Conservation (phyloP, 1,139 yeast species). For the Meyerozyma smithsonii region DNA sequence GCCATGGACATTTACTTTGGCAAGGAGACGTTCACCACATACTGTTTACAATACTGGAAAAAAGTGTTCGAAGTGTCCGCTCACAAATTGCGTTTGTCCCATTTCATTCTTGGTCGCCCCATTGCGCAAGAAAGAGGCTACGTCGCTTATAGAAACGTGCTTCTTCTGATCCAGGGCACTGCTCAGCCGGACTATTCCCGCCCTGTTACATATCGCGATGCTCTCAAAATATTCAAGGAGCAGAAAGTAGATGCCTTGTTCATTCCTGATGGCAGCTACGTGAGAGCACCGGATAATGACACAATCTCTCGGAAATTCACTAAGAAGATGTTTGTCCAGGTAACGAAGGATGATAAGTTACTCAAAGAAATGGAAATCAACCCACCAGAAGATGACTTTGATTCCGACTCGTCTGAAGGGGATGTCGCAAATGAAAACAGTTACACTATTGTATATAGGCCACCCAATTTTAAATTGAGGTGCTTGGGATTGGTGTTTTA, state of each 20-base stretch:
- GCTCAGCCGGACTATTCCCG: slow-evolving; percentile 53
- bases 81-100: slow-evolving; percentile 62
- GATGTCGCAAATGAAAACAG: slow-evolving; percentile 45
- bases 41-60: slow-evolving; percentile 55
- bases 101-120: slow-evolving; percentile 70
- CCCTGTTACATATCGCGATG: slow-evolving; percentile 53
- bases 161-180: slow-evolving; percentile 33
- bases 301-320: slow-evolving; percentile 62
- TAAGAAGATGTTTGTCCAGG: slow-evolving; percentile 70
- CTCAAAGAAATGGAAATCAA: slow-evolving; percentile 16
- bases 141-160: slow-evolving; percentile 51
- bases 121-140: slow-evolving; percentile 73
- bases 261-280: slow-evolving; percentile 72
- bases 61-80: slow-evolving; percentile 55
- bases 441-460: slow-evolving; percentile 79
- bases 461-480: slow-evolving; percentile 67
- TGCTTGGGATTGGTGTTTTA: slow-evolving; percentile 50
- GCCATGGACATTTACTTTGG: not conserved
- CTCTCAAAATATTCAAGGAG: slow-evolving; percentile 37
- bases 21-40: slow-evolving; percentile 18
- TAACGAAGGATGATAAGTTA: slow-evolving; percentile 72
- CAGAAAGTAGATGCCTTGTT: slow-evolving; percentile 46
- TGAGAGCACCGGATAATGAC: slow-evolving; percentile 85
- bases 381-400: slow-evolving; percentile 19
- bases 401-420: slow-evolving; percentile 45